Base-by-base conservation (phyloP, 2,329 filamentous ascomycete species). In the Aaosphaeria arxii region DNA sequence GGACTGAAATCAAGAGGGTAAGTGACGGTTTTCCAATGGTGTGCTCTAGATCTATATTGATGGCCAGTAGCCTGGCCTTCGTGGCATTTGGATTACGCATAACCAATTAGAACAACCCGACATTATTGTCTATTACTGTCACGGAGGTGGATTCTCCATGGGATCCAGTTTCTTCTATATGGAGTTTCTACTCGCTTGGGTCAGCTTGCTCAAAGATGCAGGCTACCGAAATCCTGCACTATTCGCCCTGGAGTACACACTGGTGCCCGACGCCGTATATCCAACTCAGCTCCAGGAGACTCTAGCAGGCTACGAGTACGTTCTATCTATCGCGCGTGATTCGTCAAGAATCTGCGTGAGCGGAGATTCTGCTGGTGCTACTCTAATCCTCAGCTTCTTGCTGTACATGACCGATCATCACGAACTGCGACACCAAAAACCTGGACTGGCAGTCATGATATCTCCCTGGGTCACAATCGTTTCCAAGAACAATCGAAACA, bases 141-240 rank as follows among this genome's bases (percentile, higher is more conserved):
- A 95, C 64, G 89, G 87, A 11, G 90, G 90, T 24, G 90, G 90
- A 0, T 94, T 95, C 66, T 82, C 83, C 5, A 88, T 95, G 85
- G 90, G 89, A 3, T 90, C 87, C 9, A 77, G 80, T 13, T 88
- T 87, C 71, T 95, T 95, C 68, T 95, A 95, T 66, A 80, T 70
- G 60, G 90, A 95, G 61, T 94, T 92, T 56, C 76, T 95, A 3
- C 74, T 92, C 46, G 81, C 83, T 6, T 90, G 86, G 85, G 73
- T 88, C 9, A 75, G 78, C 40, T 72, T 90, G 13, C 76, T 95
- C 36, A 77, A 82, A 47, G 72, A 79, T 44, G 74, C 77, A 13
- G 87, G 86, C 1, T 92, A 87, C 66, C 66, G 73, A 7, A 94
- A 91, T 61, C 89, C 89, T 0, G 86, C 87, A 24, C 79, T 94